A percentile compares a stretch with the other conserved stretches of the same genome.
Evolutionary conservation across 75 land plant genomes (phyloP).

Genomic region (Sequoia sempervirens): DNA sequence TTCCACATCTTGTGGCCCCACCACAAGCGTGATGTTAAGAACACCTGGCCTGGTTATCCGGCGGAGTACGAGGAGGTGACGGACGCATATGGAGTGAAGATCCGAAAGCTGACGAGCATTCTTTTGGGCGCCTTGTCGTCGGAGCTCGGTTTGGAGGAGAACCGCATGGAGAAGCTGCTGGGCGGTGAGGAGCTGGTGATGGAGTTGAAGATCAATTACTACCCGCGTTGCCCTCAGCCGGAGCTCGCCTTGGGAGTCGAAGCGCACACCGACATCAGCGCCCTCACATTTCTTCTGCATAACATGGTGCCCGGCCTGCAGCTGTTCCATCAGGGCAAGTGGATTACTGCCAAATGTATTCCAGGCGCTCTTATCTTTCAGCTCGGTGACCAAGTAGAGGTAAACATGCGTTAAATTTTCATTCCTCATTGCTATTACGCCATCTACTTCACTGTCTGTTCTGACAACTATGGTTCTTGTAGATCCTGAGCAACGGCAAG

Average conservation of each 20-base stretch:
- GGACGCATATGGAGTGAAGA: slow-evolving; percentile 44
- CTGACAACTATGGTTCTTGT: background rate
- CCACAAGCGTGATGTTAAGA: slow-evolving; percentile 39
- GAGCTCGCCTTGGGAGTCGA: slow-evolving; percentile 78
- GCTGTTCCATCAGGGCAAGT: slow-evolving; percentile 41
- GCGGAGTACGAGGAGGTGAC: slow-evolving; percentile 56
- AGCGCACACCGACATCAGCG: slow-evolving; percentile 67
- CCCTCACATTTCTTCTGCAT: slow-evolving; percentile 60
- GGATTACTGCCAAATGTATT: slow-evolving; percentile 53
- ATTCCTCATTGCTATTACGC: no score
- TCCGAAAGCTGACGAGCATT: slow-evolving; percentile 42
- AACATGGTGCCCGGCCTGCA: slow-evolving; percentile 76
- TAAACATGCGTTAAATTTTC: background rate
- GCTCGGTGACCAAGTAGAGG: slow-evolving; percentile 68
- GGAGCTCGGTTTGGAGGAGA: slow-evolving; percentile 59
- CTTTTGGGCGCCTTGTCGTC: slow-evolving; percentile 52
- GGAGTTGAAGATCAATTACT: slow-evolving; percentile 77
- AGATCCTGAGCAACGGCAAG: slow-evolving; percentile 29
- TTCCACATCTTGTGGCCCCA: slow-evolving; percentile 67
- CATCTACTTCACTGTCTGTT: no score
- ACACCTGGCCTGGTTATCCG: slow-evolving; percentile 65
- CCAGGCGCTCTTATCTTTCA: slow-evolving; percentile 69
- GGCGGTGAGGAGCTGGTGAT: slow-evolving; percentile 70
- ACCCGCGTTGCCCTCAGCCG: slow-evolving; percentile 90
- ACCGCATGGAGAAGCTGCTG: slow-evolving; percentile 51